Evolutionary conservation across 495 filamentous ascomycete species (phyloP).

Genomic region (Pseudoneurospora amorphoporcata): DNA sequence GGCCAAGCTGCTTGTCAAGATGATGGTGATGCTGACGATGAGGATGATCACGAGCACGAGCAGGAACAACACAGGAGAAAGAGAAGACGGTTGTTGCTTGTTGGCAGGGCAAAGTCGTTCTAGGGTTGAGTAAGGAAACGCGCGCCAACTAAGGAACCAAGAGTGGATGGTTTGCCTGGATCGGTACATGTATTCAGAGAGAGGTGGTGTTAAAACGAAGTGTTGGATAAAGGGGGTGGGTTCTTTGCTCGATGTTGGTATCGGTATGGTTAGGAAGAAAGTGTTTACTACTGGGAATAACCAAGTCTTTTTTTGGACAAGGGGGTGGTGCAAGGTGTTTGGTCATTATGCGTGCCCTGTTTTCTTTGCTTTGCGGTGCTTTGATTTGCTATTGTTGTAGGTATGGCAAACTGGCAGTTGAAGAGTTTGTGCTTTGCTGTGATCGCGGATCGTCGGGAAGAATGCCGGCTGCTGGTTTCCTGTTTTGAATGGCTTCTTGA

Average conservation of each 20-base stretch:
- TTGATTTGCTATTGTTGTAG: not conserved
- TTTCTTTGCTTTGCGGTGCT: not conserved
- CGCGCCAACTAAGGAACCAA: too few species aligned
- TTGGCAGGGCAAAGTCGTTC: not conserved
- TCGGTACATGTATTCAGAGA: not conserved
- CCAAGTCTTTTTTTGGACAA: too few species aligned
- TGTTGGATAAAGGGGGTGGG: not conserved
- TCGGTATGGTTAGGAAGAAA: not conserved
- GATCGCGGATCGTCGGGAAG: not conserved
- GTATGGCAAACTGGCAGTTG: not conserved
- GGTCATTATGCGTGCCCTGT: not conserved
- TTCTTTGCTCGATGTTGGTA: not conserved
- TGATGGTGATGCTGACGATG: not conserved
- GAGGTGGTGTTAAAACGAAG: not conserved
- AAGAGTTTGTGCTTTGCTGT: not conserved
- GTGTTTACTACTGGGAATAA: too few species aligned
- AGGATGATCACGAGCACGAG: not conserved
- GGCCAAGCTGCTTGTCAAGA: not conserved
- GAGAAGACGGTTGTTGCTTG: not conserved
- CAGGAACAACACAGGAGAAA: not conserved
- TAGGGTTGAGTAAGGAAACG: not conserved
- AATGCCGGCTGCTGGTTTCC: not conserved
- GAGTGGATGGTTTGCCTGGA: not conserved
- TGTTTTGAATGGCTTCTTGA: not conserved
- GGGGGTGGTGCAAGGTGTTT: not conserved